These are phyloP conservation scores for Solanum sitiens DNA, from an alignment of 257 asterid genomes.

Conservation along the genomic window DNA sequence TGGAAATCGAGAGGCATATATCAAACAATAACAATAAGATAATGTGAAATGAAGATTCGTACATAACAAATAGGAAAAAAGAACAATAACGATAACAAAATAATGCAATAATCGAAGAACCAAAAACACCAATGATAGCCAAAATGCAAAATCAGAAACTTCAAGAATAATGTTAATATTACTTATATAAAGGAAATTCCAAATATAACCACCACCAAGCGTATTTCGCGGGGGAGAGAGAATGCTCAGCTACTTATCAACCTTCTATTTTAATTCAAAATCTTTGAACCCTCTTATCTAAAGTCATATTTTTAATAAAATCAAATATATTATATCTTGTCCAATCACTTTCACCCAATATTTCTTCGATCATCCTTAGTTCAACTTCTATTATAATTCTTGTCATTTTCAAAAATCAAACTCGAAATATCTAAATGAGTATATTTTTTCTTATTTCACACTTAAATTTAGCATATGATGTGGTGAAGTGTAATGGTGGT, in stretches of 20 bases:
- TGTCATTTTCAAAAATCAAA: too few relatives aligned
- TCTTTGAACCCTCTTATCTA: background rate
- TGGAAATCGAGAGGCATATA: background rate
- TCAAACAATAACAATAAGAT: background rate
- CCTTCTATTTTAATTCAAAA: background rate
- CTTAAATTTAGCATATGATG: background rate
- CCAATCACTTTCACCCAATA: too few relatives aligned
- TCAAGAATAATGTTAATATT: background rate
- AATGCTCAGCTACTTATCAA: background rate
- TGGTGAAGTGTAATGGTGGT: slow-evolving; percentile 9
- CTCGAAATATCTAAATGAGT: too few relatives aligned
- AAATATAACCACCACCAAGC: background rate
- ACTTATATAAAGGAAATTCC: background rate
- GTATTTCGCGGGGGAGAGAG: background rate
- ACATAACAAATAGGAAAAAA: background rate
- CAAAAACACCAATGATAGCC: background rate
- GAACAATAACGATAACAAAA: background rate
- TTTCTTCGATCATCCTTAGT: too few relatives aligned
- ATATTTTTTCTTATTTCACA: too few relatives aligned
- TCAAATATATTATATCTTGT: too few relatives aligned
- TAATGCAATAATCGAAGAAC: background rate
- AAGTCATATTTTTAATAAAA: background rate
- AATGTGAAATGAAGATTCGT: background rate
- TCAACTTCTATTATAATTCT: too few relatives aligned
- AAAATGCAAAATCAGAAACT: background rate